Conservation (phyloP, 177 flowering plant genomes). For the Vitis hybrid region DNA sequence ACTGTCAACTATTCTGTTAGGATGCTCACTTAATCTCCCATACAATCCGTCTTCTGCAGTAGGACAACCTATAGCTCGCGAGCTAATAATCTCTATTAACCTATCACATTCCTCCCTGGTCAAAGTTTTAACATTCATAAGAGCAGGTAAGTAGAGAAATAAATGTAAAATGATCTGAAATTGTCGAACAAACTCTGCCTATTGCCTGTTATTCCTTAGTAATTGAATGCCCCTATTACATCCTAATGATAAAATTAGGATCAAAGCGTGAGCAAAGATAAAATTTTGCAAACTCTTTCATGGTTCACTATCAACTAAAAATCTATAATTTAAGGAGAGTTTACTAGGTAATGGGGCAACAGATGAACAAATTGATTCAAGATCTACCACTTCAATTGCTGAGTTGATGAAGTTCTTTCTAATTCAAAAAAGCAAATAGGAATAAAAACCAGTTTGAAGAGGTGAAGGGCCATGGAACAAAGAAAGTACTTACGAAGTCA, state of each 20-base stretch:
- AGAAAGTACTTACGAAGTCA: too few relatives aligned
- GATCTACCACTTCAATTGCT: too few relatives aligned
- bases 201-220: not conserved
- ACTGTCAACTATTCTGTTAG: constrained; percentile 20
- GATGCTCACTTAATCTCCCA: constrained; percentile 20
- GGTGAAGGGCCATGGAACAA: too few relatives aligned
- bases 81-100: constrained; percentile 54
- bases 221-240: not conserved
- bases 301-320: too few relatives aligned
- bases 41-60: constrained; percentile 21
- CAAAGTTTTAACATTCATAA: constrained; percentile 11
- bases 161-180: not conserved
- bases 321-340: too few relatives aligned
- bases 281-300: not conserved
- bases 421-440: too few relatives aligned
- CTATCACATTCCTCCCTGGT: constrained; percentile 76
- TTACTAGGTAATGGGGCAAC: too few relatives aligned
- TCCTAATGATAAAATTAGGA: not conserved
- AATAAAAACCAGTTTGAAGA: too few relatives aligned
- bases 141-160: not conserved
- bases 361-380: too few relatives aligned
- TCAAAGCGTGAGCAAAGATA: not conserved
- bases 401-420: too few relatives aligned
- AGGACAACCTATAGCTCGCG: constrained; percentile 54
- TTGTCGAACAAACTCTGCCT: not conserved